phyloP scores from a whole-genome alignment of 306 rosid species.

The Elaeagnus macrophylla region DNA sequence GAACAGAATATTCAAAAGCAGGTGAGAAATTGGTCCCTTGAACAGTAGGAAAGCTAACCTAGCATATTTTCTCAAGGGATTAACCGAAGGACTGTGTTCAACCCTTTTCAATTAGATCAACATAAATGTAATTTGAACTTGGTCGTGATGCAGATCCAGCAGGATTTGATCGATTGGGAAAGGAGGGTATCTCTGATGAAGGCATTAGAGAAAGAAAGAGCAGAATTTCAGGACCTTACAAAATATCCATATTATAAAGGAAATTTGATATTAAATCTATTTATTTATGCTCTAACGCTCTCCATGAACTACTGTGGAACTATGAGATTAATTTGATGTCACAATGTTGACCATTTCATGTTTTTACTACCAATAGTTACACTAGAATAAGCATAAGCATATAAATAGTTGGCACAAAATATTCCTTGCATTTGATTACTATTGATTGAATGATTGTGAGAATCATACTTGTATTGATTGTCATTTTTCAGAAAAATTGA shows the following conservation, averaged over 20 bases:
- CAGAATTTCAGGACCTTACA: slow-evolving; percentile 39
- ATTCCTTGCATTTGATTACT: too few relatives aligned
- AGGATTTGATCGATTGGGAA: slow-evolving; percentile 36
- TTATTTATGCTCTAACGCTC: neutral
- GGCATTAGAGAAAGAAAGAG: slow-evolving; percentile 32
- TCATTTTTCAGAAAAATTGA: too few relatives aligned
- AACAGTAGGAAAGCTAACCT: neutral
- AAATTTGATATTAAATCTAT: neutral
- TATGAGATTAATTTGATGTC: neutral
- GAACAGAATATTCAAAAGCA: slow-evolving; percentile 37
- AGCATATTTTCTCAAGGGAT: slow-evolving; percentile 1
- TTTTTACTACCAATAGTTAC: too few relatives aligned
- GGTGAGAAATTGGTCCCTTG: slow-evolving; percentile 30
- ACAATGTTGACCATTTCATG: too few relatives aligned
- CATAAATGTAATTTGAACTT: slow-evolving; percentile 7
- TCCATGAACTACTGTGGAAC: neutral
- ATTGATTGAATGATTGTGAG: too few relatives aligned
- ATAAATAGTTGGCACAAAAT: too few relatives aligned
- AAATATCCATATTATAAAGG: slow-evolving; percentile 51
- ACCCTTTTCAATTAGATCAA: neutral
- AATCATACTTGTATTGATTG: too few relatives aligned
- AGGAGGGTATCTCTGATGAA: slow-evolving; percentile 47
- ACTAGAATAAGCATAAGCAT: too few relatives aligned
- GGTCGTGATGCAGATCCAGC: slow-evolving; percentile 43
- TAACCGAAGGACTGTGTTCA: neutral